These are phyloP conservation scores for Mimosa bimucronata DNA, from an alignment of 306 rosid species.

Conservation along the genomic window DNA sequence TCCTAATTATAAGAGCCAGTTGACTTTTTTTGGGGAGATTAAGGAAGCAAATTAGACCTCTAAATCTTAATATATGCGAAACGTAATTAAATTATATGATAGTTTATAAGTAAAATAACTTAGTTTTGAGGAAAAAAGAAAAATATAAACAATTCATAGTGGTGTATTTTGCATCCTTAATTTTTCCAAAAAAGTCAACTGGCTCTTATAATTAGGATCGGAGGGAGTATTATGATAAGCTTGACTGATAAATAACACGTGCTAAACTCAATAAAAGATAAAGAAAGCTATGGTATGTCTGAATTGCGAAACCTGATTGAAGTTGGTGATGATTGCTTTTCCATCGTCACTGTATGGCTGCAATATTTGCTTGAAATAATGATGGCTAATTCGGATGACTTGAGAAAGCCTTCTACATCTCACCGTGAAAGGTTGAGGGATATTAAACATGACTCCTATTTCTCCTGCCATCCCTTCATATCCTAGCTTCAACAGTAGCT, in stretches of 20 bases:
- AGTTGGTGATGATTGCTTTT: slow-evolving; percentile 65
- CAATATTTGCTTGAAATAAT: slow-evolving; percentile 76
- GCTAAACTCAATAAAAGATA: slow-evolving; percentile 10
- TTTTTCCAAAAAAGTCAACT: too few species aligned
- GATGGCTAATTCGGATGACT: slow-evolving; percentile 72
- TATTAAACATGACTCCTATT: slow-evolving; percentile 74
- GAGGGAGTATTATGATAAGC: not conserved
- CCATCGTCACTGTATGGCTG: slow-evolving; percentile 68
- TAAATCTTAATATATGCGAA: too few species aligned
- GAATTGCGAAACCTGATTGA: slow-evolving; percentile 60
- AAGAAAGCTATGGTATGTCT: not conserved
- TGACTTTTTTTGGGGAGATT: too few species aligned
- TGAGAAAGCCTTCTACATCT: slow-evolving; percentile 79
- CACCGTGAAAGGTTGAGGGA: slow-evolving; percentile 85
- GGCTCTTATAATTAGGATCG: too few species aligned
- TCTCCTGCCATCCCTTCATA: slow-evolving; percentile 79
- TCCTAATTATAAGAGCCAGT: too few species aligned
- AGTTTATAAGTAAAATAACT: too few species aligned
- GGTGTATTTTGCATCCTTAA: too few species aligned
- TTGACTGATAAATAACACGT: slow-evolving; percentile 1
- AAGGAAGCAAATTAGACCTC: too few species aligned
- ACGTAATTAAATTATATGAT: too few species aligned
- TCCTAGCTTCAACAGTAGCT: slow-evolving; percentile 67
- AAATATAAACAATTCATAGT: too few species aligned
- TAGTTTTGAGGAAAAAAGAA: too few species aligned